Conservation (phyloP, 306 rosid genomes). For the Begonia masoniana region DNA sequence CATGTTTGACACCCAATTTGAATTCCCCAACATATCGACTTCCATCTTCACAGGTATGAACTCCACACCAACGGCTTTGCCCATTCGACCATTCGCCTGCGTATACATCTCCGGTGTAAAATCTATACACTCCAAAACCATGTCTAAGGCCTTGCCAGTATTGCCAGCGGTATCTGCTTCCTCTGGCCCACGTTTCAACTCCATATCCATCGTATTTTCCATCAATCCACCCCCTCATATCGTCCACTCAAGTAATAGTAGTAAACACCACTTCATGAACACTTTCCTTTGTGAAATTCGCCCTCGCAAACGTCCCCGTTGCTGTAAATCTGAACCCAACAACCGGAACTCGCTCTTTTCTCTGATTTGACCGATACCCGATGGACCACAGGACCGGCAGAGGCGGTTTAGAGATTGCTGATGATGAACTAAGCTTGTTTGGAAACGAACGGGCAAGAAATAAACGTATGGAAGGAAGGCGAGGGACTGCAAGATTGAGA, state of each 20-base stretch:
- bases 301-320: constrained; percentile 96
- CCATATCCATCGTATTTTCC: constrained; percentile 92
- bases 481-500: constrained; percentile 72
- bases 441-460: constrained; percentile 56
- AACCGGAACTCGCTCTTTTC: constrained; percentile 40
- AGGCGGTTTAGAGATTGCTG: constrained; percentile 25
- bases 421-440: constrained; percentile 24
- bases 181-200: constrained; percentile 93
- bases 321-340: constrained; percentile 78
- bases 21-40: constrained; percentile 90
- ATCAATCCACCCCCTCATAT: constrained; percentile 96
- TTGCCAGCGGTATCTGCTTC: constrained; percentile 84
- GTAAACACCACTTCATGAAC: constrained; percentile 90
- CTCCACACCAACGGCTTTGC: constrained; percentile 92
- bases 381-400: constrained; percentile 91
- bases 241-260: constrained; percentile 91
- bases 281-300: constrained; percentile 80
- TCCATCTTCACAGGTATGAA: constrained; percentile 96
- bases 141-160: constrained; percentile 74
- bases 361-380: constrained; percentile 58
- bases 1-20: constrained; percentile 98
- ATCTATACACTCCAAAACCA: constrained; percentile 88
- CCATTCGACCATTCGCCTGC: constrained; percentile 96
- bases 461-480: constrained; percentile 52
- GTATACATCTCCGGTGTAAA: constrained; percentile 85